Evolutionary conservation across 2,329 filamentous ascomycete genomes (phyloP).

Genomic region (Xylaria polymorpha): DNA sequence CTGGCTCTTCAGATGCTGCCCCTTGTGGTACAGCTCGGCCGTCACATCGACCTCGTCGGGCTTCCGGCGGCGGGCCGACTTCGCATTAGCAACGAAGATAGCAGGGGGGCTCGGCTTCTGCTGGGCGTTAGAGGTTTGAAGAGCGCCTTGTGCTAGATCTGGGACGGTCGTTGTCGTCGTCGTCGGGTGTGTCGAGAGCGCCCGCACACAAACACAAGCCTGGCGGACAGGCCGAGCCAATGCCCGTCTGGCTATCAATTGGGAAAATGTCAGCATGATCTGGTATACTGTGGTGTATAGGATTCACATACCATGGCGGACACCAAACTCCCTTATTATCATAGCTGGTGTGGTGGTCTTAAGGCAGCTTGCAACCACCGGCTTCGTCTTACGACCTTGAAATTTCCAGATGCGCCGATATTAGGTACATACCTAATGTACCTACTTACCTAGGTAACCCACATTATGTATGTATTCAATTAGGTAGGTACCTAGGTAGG

Average conservation of each 20-base stretch:
- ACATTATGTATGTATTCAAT: too few relatives aligned
- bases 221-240: slow-evolving; percentile 58
- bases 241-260: slow-evolving; percentile 62
- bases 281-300: background rate
- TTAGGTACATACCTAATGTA: too few relatives aligned
- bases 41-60: slow-evolving; percentile 46
- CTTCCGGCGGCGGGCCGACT: slow-evolving; percentile 40
- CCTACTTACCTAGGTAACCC: too few relatives aligned
- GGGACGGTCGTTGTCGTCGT: slow-evolving; percentile 41
- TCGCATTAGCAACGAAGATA: slow-evolving; percentile 44
- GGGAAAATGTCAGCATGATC: slow-evolving; percentile 42
- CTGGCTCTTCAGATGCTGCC: slow-evolving; percentile 57
- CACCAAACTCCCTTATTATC: slow-evolving; percentile 51
- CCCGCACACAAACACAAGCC: slow-evolving; percentile 55
- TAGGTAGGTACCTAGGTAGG: too few relatives aligned
- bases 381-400: slow-evolving; percentile 30
- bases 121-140: slow-evolving; percentile 37
- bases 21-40: slow-evolving; percentile 53
- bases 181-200: slow-evolving; percentile 52
- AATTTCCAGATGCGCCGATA: slow-evolving; percentile 36
- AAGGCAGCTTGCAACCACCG: slow-evolving; percentile 7
- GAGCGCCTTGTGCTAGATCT: slow-evolving; percentile 41
- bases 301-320: slow-evolving; percentile 47
- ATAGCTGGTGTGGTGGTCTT: slow-evolving; percentile 38
- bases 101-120: slow-evolving; percentile 34